phyloP scores from a whole-genome alignment of 768 basidiomycete genomes.

The Boletus rubroflammeus region DNA sequence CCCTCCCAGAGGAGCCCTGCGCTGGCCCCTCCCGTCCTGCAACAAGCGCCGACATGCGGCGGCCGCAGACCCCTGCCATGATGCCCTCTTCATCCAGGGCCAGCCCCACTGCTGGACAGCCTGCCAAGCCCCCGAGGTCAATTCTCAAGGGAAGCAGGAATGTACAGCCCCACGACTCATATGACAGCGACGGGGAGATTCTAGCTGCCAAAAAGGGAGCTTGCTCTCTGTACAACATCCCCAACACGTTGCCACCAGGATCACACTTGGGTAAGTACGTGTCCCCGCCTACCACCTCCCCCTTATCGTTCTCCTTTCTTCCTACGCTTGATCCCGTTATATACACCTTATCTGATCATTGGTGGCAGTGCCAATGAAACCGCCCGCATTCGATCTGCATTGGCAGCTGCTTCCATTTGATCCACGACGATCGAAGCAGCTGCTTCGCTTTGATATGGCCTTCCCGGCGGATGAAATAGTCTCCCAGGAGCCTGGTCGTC shows the following conservation, averaged over 20 bases:
- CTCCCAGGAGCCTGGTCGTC: constrained; percentile 24
- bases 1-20: constrained; percentile 19
- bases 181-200: constrained; percentile 31
- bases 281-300: neutral
- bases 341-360: constrained; percentile 30
- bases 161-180: constrained; percentile 17
- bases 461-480: constrained; percentile 38
- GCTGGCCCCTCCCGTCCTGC: constrained; percentile 10
- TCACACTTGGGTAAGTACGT: constrained; percentile 25
- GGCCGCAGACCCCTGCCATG: constrained; percentile 19
- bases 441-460: constrained; percentile 49
- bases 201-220: constrained; percentile 20
- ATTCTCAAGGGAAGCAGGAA: constrained; percentile 28
- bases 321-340: neutral
- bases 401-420: constrained; percentile 49
- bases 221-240: constrained; percentile 22
- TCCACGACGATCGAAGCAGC: constrained; percentile 30
- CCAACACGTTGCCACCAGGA: constrained; percentile 21
- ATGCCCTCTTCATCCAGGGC: constrained; percentile 15
- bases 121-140: constrained; percentile 24
- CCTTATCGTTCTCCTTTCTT: neutral
- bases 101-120: constrained; percentile 21
- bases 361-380: constrained; percentile 36
- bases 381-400: constrained; percentile 39
- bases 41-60: constrained; percentile 15